A percentile compares a stretch with the other conserved stretches of the same genome.
These are phyloP conservation scores for Butyriboletus loyo DNA, from an alignment of 768 basidiomycete species.

Conservation along the genomic window DNA sequence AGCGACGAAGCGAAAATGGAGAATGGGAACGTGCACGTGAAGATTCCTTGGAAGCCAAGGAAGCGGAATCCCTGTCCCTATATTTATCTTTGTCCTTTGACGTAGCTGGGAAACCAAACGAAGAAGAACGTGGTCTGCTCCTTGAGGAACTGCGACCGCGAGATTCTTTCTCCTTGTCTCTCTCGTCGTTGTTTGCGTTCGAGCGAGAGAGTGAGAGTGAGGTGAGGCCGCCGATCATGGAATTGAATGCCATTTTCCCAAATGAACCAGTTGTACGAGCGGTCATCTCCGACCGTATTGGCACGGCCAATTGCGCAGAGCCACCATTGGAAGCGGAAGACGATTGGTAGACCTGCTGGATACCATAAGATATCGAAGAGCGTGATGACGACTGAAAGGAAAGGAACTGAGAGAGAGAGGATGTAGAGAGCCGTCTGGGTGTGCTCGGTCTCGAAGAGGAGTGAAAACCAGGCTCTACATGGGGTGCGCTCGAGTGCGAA, in stretches of 20 bases:
- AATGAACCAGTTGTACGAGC: constrained; percentile 48
- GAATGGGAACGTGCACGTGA: constrained; percentile 73
- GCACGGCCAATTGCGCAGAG: constrained; percentile 3
- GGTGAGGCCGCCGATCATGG: constrained; percentile 70
- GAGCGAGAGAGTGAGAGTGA: constrained; percentile 61
- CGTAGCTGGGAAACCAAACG: constrained; percentile 39
- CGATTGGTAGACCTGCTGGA: constrained; percentile 18
- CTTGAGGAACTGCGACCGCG: constrained; percentile 52
- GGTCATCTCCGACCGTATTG: constrained; percentile 35
- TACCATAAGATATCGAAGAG: constrained; percentile 11
- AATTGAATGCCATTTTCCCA: constrained; percentile 59
- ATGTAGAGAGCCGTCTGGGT: constrained; percentile 20
- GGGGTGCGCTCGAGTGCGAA: not conserved
- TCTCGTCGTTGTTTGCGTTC: constrained; percentile 38
- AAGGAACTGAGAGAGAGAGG: constrained; percentile 26
- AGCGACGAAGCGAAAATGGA: constrained; percentile 73
- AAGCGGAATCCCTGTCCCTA: constrained; percentile 33
- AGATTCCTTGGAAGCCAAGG: constrained; percentile 44
- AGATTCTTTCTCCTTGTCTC: constrained; percentile 43
- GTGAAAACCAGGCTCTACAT: constrained; percentile 1
- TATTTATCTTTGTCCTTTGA: constrained; percentile 33
- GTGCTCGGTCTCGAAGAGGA: constrained; percentile 20
- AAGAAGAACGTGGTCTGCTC: constrained; percentile 45
- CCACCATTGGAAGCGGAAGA: constrained; percentile 5
- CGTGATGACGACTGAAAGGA: constrained; percentile 22